phyloP scores from a whole-genome alignment of 1,284 basidiomycete genomes.

The Termitomyces sp. region DNA sequence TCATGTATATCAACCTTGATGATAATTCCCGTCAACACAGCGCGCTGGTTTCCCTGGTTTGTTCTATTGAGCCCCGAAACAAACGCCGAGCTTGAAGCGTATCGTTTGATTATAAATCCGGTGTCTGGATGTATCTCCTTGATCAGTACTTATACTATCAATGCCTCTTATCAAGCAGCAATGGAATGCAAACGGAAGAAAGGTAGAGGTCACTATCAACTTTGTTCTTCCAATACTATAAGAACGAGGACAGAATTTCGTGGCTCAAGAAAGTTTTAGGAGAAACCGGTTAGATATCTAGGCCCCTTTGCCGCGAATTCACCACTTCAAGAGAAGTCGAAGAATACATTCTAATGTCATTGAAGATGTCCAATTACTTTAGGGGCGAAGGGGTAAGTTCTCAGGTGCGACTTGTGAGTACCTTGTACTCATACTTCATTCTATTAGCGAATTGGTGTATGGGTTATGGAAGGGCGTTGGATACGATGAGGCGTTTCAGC shows the following conservation, averaged over 20 bases:
- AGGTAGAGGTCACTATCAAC: too few species aligned
- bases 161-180: slow-evolving; percentile 19
- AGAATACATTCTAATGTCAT: not conserved
- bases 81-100: not conserved
- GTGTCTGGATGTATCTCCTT: slow-evolving; percentile 24
- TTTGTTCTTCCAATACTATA: not conserved
- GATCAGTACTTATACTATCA: slow-evolving; percentile 24
- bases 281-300: too few species aligned
- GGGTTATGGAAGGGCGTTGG: too few species aligned
- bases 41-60: slow-evolving; percentile 31
- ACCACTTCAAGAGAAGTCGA: not conserved
- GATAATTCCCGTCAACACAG: slow-evolving; percentile 31
- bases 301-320: not conserved
- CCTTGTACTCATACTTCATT: not conserved
- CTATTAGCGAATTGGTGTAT: not conserved
- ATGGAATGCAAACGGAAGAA: too few species aligned
- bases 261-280: slow-evolving; percentile 4
- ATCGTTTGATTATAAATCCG: slow-evolving; percentile 18
- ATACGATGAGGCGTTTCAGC: too few species aligned
- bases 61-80: slow-evolving; percentile 21
- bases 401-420: too few species aligned
- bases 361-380: too few species aligned
- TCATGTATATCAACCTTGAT: slow-evolving; percentile 29
- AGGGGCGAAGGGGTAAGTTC: too few species aligned
- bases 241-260: not conserved